A percentile compares a stretch with the other conserved stretches of the same genome.
Conservation (phyloP, 768 basidiomycete species). For the Calocera viscosa region DNA sequence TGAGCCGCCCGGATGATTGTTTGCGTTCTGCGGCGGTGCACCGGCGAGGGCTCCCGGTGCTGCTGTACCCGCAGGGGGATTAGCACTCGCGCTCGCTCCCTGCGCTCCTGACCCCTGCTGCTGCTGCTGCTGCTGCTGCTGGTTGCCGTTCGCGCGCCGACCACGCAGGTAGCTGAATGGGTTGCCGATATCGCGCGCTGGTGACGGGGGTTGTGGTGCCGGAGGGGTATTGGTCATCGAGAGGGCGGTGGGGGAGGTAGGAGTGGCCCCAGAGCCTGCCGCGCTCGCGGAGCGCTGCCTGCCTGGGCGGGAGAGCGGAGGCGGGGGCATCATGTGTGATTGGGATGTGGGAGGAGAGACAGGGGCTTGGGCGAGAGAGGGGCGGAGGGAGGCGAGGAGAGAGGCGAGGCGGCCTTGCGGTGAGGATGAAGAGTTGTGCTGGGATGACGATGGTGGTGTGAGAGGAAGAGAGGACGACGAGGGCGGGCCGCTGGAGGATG, state of each 20-base stretch:
- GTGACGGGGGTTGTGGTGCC: not conserved
- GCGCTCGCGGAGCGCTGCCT: not conserved
- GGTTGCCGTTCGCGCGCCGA: not conserved
- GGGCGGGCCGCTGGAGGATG: conserved; percentile 47
- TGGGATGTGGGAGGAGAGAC: conserved; percentile 26
- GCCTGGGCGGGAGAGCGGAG: not conserved
- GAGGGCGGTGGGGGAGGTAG: not conserved
- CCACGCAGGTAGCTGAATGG: not conserved
- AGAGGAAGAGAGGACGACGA: conserved; percentile 38
- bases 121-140: too few species aligned
- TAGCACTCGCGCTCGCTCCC: not conserved
- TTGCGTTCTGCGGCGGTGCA: not conserved
- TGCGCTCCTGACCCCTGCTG: not conserved
- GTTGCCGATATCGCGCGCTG: not conserved
- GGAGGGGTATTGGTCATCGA: not conserved
- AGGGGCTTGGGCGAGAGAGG: conserved; percentile 29
- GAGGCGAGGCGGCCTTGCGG: conserved; percentile 24
- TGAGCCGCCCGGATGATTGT: not conserved
- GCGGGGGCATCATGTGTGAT: conserved; percentile 13
- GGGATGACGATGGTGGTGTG: conserved; percentile 28
- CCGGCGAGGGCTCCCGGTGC: not conserved
- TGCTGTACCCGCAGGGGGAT: not conserved
- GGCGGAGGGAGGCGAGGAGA: conserved; percentile 22
- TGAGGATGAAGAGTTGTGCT: conserved; percentile 31
- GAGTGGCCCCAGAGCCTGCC: not conserved